Evolutionary conservation across 2,329 filamentous ascomycete genomes (phyloP).

Genomic region (Cucurbitaria berberidis): DNA sequence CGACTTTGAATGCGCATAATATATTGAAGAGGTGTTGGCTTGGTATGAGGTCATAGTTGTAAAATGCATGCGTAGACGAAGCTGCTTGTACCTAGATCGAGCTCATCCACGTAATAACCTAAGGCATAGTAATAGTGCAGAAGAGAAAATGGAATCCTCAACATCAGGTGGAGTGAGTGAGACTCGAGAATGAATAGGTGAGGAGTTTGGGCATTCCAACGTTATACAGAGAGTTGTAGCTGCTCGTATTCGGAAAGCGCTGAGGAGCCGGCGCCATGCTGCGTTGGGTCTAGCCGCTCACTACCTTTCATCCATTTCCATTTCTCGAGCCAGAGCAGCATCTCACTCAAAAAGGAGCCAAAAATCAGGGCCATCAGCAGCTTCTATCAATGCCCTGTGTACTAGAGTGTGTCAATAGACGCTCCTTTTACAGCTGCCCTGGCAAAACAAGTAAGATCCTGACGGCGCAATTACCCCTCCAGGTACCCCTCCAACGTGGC

Average conservation of each 20-base stretch:
- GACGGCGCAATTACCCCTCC: conserved; percentile 13
- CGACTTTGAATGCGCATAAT: not conserved
- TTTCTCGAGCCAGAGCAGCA: not conserved
- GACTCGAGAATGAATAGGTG: not conserved
- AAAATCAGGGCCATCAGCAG: not conserved
- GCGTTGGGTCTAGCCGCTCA: not conserved
- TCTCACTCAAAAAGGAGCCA: not conserved
- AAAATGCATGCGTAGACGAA: not conserved
- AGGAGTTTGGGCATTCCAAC: not conserved
- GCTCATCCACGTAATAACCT: not conserved
- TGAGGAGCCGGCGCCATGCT: not conserved
- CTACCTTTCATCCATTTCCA: not conserved
- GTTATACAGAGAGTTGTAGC: not conserved
- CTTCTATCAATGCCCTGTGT: not conserved
- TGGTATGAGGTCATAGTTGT: not conserved
- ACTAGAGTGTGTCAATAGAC: not conserved
- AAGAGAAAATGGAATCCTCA: not conserved
- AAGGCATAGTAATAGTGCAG: not conserved
- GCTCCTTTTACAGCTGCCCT: not conserved
- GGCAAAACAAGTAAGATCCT: not conserved
- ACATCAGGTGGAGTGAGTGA: not conserved
- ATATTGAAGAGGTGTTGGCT: not conserved
- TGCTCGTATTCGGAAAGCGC: not conserved
- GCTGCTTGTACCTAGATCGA: not conserved
- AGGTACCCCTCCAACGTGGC: conserved; percentile 15